Evolutionary conservation across 345 rosid species (phyloP).

Genomic region (Turritis glabra): DNA sequence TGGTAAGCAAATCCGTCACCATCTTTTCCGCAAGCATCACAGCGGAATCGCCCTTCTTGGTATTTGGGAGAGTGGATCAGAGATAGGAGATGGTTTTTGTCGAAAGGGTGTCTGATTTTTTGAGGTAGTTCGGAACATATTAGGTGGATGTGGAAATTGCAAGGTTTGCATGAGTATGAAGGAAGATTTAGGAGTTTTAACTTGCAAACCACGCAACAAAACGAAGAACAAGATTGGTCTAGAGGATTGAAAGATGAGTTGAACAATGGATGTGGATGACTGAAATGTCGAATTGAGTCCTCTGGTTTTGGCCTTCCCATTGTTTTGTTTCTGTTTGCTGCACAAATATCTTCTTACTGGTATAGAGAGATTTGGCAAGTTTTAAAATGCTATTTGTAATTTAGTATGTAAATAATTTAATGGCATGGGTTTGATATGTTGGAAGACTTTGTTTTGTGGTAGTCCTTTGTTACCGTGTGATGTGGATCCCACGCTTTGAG

Average conservation of each 20-base stretch:
- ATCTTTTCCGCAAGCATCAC: constrained; percentile 44
- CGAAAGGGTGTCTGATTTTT: constrained; percentile 48
- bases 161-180: constrained; percentile 40
- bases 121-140: constrained; percentile 46
- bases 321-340: too few relatives aligned
- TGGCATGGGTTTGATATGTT: not conserved
- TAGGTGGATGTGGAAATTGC: constrained; percentile 44
- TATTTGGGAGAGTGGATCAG: constrained; percentile 38
- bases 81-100: constrained; percentile 42
- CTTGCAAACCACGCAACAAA: constrained; percentile 45
- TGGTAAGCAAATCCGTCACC: constrained; percentile 54
- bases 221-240: not conserved
- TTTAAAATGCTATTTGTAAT: not conserved
- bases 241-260: constrained; percentile 35
- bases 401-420: not conserved
- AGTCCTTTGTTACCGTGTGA: not conserved
- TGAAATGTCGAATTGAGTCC: constrained; percentile 45
- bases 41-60: constrained; percentile 38
- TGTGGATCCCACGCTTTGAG: not conserved
- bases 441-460: not conserved
- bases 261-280: constrained; percentile 50
- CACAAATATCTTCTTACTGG: too few relatives aligned
- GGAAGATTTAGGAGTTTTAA: constrained; percentile 32
- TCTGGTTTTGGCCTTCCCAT: constrained; percentile 40
- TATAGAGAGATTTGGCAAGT: not conserved